These are phyloP conservation scores for Lentinula detonsa DNA, from an alignment of 768 basidiomycete species.

Conservation along the genomic window DNA sequence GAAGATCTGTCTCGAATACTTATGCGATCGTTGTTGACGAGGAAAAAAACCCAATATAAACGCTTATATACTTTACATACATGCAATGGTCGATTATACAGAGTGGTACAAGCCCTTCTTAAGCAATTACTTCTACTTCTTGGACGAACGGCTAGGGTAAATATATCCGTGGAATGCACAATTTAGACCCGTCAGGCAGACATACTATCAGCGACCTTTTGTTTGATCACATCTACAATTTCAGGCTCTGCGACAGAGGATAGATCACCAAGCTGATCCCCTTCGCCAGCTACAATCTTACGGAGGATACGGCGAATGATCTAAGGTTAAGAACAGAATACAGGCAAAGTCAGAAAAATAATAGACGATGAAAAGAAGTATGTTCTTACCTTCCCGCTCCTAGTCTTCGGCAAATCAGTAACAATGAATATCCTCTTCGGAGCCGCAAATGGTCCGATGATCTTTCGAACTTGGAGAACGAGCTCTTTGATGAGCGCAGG, in stretches of 20 bases:
- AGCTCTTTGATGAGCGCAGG: conserved; percentile 76
- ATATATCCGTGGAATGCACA: background rate
- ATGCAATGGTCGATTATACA: background rate
- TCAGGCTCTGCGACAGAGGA: conserved; percentile 88
- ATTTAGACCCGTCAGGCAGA: background rate
- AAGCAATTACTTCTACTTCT: background rate
- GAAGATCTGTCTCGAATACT: too few relatives aligned
- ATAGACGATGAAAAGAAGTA: background rate
- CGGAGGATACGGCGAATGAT: conserved; percentile 96
- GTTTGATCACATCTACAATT: conserved; percentile 81
- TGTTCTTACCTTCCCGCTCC: conserved; percentile 77
- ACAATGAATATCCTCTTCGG: conserved; percentile 91
- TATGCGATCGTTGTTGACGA: too few relatives aligned
- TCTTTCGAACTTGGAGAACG: conserved; percentile 91
- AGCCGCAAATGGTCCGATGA: conserved; percentile 95
- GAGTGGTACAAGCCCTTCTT: background rate
- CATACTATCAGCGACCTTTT: conserved; percentile 52
- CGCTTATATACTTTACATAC: background rate
- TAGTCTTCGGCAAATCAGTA: conserved; percentile 86
- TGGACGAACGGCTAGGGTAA: background rate
- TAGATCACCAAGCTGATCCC: conserved; percentile 92
- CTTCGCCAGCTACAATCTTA: conserved; percentile 93
- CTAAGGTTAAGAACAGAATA: conserved; percentile 22
- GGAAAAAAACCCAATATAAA: too few relatives aligned
- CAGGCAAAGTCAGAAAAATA: background rate